phyloP scores from a whole-genome alignment of 208 protist species.

The Crithidia sp. region DNA sequence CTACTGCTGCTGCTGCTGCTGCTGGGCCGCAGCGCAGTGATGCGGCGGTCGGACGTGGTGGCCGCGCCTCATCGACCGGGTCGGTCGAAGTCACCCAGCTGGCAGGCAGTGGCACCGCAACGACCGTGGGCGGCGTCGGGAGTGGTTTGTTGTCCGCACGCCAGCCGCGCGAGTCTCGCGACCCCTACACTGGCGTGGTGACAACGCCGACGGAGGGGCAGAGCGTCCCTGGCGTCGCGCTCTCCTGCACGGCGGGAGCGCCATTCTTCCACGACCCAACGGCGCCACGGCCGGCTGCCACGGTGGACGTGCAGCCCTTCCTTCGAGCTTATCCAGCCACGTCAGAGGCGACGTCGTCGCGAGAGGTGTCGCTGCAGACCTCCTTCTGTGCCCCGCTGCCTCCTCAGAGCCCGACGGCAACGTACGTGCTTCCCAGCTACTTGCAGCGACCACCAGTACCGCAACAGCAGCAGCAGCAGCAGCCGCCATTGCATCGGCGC shows the following conservation, averaged over 20 bases:
- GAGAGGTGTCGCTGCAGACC: conserved; percentile 1
- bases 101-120: too few species aligned
- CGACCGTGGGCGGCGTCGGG: too few species aligned
- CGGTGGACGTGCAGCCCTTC: conserved; percentile 6
- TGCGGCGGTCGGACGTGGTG: background rate
- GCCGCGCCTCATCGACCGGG: background rate
- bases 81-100: background rate
- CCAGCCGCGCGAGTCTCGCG: conserved; percentile 4
- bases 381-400: background rate
- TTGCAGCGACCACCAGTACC: background rate
- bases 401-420: background rate
- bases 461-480: too few species aligned
- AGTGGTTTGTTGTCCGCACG: background rate
- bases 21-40: background rate
- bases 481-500: background rate
- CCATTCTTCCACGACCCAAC: conserved; percentile 36
- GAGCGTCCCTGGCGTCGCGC: background rate
- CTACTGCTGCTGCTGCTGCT: background rate
- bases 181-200: conserved; percentile 28
- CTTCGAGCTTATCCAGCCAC: background rate
- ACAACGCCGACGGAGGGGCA: conserved; percentile 8
- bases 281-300: conserved; percentile 12
- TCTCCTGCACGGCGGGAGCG: conserved; percentile 21
- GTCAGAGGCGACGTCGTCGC: conserved; percentile 4
- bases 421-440: conserved; percentile 14